Evolutionary conservation across 2,329 filamentous ascomycete genomes (phyloP), one percentile per base, ranked within the genome.

Genomic region (Monilinia polystroma): DNA sequence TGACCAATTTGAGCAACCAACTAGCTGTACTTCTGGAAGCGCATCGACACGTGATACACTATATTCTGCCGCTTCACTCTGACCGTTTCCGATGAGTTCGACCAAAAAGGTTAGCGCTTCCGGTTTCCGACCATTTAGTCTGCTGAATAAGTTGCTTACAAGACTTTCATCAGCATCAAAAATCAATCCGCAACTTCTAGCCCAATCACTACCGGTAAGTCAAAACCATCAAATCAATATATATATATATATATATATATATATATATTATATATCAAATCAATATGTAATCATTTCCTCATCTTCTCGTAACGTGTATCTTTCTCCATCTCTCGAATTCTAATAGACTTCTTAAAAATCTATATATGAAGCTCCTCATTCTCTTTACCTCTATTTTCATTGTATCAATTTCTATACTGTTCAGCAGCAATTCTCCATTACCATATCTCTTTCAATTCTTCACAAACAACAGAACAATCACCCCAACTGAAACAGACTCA

Each of bases 301-400:
- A 66, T 66, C 65, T 29, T 56, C 52, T 41, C 23, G 43, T 63
- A 66, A 63, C 20, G 23, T 55, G 23, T 56, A 43, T 72, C 72
- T 73, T 68, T 66, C 67, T 66, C 57, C 65, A 71, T 74, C 73
- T 71, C 65, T 69, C 56, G 29, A 16, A 63, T 68, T 68, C 59
- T 45, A 45, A 26, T 38, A 45, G 35, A 59, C 32, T 68, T 58
- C 62, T 38, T 38, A 11, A 66, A 69, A 59, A 51, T 71, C 68
- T 74, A 74, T 76, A 74, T 72, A 76, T 76, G 75, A 76, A 76
- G 72, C 72, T 75, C 71, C 67, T 76, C 69, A 68, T 76, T 67
- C 64, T 75, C 62, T 41, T 71, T 54, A 69, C 67, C 64, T 72
- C 74, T 60, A 71, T 76, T 73, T 74, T 76, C 72, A 72, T 75